Evolutionary conservation across 352 stramenopile genomes (phyloP), one percentile per base, ranked within the genome.

Genomic region (Pythium dissimile): DNA sequence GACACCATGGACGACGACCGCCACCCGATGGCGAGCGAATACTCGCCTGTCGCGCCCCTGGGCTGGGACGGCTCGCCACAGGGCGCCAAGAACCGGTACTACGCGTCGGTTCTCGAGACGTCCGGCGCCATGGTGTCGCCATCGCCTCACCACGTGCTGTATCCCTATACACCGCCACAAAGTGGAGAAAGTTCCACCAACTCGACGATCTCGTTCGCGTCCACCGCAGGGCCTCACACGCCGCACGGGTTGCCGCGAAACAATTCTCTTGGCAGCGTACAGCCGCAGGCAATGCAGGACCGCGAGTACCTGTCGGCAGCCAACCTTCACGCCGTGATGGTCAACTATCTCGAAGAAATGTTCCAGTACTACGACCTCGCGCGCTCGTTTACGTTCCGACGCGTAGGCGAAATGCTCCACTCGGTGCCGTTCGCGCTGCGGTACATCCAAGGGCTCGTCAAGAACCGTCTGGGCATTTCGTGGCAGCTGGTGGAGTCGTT

Each of bases 311-410:
- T 90, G 12, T 80, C 77, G 23, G 69, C 80, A 0, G 56, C 66
- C 1, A 67, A 65, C 20, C 62, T 90, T 38, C 64, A 83, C 48
- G 62, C 69, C 16, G 50, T 80, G 7, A 66, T 88, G 45, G 46
- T 87, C 10, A 71, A 79, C 13, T 90, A 90, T 49, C 43, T 90
- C 20, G 60, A 72, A 15, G 80, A 90, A 28, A 69, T 87, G 45
- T 74, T 78, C n/a, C 62, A 69, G 44, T 87, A 78, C 58, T 88
- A 74, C 56, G 63, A 82, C 26, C 67, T 74, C 39, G 73, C 66
- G 3, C 63, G 62, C 31, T 58, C 42, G 9, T 72, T 83, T 32
- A 86, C 73, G 49, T 90, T 90, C 49, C 69, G 37, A 13, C 72
- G 86, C 39, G 49, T 90, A 26, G 69, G 64, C 26, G 72, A 86